Percentiles rank a stretch among this genome's conserved stretches.
These are phyloP conservation scores for Skeletonema marinoi DNA, from an alignment of 108 stramenopile species.

Conservation along the genomic window DNA sequence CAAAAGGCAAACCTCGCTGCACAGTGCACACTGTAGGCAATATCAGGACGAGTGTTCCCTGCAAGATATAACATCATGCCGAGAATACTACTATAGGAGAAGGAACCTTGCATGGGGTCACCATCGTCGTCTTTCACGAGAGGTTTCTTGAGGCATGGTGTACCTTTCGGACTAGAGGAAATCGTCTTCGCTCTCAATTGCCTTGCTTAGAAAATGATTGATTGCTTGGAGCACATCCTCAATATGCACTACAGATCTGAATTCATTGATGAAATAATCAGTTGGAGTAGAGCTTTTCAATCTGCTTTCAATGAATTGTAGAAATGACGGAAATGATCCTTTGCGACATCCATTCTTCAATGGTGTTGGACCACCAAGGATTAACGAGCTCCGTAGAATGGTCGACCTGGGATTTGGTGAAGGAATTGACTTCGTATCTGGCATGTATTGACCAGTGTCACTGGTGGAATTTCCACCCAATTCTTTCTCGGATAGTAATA, in stretches of 20 bases:
- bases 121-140: no score
- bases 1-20: no score
- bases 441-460: not conserved
- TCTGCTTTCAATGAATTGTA: constrained; percentile 65
- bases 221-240: constrained; percentile 53
- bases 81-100: no score
- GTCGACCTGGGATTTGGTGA: constrained; percentile 10
- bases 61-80: no score
- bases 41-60: no score
- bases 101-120: no score
- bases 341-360: constrained; percentile 43
- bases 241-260: constrained; percentile 56
- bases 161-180: no score
- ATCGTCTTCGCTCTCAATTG: not conserved
- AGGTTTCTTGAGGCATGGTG: no score
- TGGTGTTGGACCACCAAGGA: constrained; percentile 68
- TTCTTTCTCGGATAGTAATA: constrained; percentile 16
- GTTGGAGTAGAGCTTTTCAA: constrained; percentile 26
- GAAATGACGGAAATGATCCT: constrained; percentile 56
- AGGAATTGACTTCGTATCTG: not conserved
- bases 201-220: constrained; percentile 35
- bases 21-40: no score
- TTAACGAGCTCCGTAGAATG: constrained; percentile 70
- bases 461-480: constrained; percentile 6
- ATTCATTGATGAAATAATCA: constrained; percentile 68